A percentile compares a stretch with the other conserved stretches of the same genome.
These are phyloP conservation scores for Fonsecaea multimorphosa DNA, from an alignment of 2,329 filamentous ascomycete genomes.

Conservation along the genomic window DNA sequence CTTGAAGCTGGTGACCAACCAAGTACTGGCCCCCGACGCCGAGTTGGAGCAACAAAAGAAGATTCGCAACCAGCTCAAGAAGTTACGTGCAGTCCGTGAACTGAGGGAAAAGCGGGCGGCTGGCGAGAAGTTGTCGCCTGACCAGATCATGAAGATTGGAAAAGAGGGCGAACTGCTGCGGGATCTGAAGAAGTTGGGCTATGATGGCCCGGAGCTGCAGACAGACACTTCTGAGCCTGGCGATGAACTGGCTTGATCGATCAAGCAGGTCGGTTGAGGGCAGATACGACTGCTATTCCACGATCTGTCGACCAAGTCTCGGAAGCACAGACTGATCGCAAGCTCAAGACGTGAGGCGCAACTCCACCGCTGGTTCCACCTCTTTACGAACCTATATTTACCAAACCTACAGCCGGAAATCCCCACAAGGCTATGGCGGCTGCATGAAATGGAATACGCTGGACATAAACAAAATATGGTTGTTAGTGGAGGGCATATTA, in stretches of 20 bases:
- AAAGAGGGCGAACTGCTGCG: conserved; percentile 93
- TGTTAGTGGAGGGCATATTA: neutral
- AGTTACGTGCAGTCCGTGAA: conserved; percentile 89
- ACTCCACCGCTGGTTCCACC: neutral
- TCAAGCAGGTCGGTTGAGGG: neutral
- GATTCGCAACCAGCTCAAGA: conserved; percentile 88
- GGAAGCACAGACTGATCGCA: neutral
- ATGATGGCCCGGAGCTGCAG: conserved; percentile 69
- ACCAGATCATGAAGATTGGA: conserved; percentile 97
- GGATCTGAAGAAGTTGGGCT: conserved; percentile 82
- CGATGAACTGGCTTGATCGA: neutral
- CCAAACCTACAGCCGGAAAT: neutral
- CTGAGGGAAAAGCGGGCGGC: conserved; percentile 89
- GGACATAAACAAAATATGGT: neutral
- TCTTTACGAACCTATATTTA: neutral
- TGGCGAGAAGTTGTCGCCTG: conserved; percentile 81
- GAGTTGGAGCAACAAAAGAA: conserved; percentile 90
- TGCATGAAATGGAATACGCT: neutral
- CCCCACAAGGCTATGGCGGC: neutral
- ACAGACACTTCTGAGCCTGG: conserved; percentile 12
- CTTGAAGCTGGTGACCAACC: conserved; percentile 38
- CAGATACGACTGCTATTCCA: neutral
- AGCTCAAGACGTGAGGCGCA: neutral
- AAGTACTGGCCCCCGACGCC: conserved; percentile 59
- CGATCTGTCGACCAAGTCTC: neutral